Base-by-base conservation (phyloP, 805 yeast genomes). In the Zygotorulaspora sp. region DNA sequence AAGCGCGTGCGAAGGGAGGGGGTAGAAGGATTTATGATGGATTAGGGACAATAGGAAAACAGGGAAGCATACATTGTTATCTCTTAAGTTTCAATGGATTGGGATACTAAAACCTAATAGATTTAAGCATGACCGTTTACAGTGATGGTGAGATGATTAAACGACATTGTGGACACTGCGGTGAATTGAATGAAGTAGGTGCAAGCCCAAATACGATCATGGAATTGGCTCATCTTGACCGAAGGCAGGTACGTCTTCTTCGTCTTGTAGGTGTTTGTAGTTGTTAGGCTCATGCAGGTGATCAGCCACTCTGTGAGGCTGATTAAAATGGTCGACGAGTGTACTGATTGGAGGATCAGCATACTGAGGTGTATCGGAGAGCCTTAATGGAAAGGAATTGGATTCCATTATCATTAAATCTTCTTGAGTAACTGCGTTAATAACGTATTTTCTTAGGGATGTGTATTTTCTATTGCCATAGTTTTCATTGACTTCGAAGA, bases 351-450 rank as follows among this genome's bases (percentile, higher is more conserved):
- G 16, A 32, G 29, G 20, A 27, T 6, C 13, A 38, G 28, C 41
- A 31, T 54, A 55, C 32, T 54, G 57, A 2, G 48, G 44, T 1
- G 48, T 41, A 15, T 49, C 54, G 16, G 43, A 34, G 7, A 48
- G 36, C 17, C 33, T 38, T 29, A 45, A 34, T 27, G 54, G 47
- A 28, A 52, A 48, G n/a, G 46, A 19, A 32, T 39, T 43, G 20
- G 44, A 26, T 27, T 49, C 49, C 40, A 53, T 45, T 5, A 60
- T 50, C 18, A 47, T 43, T 20, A 58, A 31, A 44, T 67, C 72
- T 24, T 60, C 55, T 27, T 54, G 52, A 0, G 69, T 64, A 10
- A 71, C 54, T 1, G 75, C 77, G 40, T 71, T 68, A 8, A 72
- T 50, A 4, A 60, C 50, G 28, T 67, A 65, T 40, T 66, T 70